These are phyloP conservation scores for Salix arbutifolia DNA, from an alignment of 345 rosid species.

Conservation along the genomic window DNA sequence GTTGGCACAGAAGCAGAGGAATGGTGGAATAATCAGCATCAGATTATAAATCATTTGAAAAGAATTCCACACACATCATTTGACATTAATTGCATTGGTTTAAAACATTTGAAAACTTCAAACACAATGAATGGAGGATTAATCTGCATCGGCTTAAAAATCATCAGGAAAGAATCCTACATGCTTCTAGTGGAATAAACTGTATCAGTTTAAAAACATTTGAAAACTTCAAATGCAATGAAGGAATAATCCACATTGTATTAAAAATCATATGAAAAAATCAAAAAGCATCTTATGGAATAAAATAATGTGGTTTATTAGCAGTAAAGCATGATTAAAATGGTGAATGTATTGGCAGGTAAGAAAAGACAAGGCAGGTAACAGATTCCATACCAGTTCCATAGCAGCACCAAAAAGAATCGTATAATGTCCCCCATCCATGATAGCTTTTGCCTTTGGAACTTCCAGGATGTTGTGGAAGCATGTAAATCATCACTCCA, in stretches of 20 bases:
- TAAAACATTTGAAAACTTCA: too few species aligned
- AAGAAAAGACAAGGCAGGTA: not conserved
- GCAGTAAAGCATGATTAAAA: not conserved
- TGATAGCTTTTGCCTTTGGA: conserved; percentile 75
- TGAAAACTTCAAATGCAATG: too few species aligned
- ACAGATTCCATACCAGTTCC: conserved; percentile 62
- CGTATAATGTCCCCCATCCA: conserved; percentile 73
- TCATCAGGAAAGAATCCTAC: too few species aligned
- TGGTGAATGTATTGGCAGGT: not conserved
- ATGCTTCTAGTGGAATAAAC: too few species aligned
- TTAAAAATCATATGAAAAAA: not conserved
- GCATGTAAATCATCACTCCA: conserved; percentile 95
- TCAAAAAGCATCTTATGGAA: too few species aligned
- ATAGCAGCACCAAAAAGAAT: conserved; percentile 96
- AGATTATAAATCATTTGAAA: too few species aligned
- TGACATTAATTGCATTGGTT: too few species aligned
- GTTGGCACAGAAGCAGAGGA: not conserved
- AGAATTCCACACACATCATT: too few species aligned
- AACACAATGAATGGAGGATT: too few species aligned
- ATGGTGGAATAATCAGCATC: not conserved
- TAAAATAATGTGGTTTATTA: not conserved
- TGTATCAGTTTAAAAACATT: too few species aligned
- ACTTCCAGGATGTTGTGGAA: conserved; percentile 66
- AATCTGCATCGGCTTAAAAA: too few species aligned
- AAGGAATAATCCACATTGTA: not conserved